These are phyloP conservation scores for Chondrus crispus DNA, from an alignment of 23 red algal genomes.

Conservation along the genomic window DNA sequence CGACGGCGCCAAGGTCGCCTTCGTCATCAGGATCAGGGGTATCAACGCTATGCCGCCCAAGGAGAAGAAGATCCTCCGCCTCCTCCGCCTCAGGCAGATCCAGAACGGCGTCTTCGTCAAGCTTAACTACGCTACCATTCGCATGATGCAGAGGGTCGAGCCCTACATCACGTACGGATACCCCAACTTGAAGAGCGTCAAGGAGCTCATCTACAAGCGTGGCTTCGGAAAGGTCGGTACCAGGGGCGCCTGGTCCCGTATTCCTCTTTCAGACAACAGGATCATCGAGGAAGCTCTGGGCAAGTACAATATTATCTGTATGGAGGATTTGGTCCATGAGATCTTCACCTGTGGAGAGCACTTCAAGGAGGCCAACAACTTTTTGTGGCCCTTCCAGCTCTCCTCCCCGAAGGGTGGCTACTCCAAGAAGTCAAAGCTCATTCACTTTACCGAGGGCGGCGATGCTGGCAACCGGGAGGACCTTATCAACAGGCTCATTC, in stretches of 20 bases:
- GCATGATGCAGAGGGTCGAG: slow-evolving; percentile 95
- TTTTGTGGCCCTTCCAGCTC: slow-evolving; percentile 97
- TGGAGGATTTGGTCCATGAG: slow-evolving; percentile 98
- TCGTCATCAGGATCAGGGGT: slow-evolving; percentile 96
- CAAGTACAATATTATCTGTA: slow-evolving; percentile 89
- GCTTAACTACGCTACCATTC: slow-evolving; percentile 95
- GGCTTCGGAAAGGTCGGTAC: slow-evolving; percentile 91
- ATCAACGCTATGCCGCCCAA: slow-evolving; percentile 94
- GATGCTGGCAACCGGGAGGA: slow-evolving; percentile 97
- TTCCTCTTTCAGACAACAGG: slow-evolving; percentile 85
- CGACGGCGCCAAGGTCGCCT: slow-evolving; percentile 89
- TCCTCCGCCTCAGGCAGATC: slow-evolving; percentile 93
- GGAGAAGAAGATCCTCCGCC: slow-evolving; percentile 85
- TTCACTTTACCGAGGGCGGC: slow-evolving; percentile 95
- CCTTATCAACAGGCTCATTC: slow-evolving; percentile 87
- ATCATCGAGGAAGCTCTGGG: slow-evolving; percentile 87
- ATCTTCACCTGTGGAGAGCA: slow-evolving; percentile 90
- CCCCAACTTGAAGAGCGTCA: slow-evolving; percentile 93
- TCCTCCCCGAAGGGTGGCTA: slow-evolving; percentile 92
- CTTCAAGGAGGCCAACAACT: slow-evolving; percentile 95
- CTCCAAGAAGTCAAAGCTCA: slow-evolving; percentile 83
- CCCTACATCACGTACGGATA: slow-evolving; percentile 99
- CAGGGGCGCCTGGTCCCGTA: slow-evolving; percentile 75
- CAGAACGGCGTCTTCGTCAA: slow-evolving; percentile 99
- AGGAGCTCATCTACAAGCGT: slow-evolving; percentile 97